phyloP scores from a whole-genome alignment of 2,329 filamentous ascomycete species.

The Sarocladium strictum region DNA sequence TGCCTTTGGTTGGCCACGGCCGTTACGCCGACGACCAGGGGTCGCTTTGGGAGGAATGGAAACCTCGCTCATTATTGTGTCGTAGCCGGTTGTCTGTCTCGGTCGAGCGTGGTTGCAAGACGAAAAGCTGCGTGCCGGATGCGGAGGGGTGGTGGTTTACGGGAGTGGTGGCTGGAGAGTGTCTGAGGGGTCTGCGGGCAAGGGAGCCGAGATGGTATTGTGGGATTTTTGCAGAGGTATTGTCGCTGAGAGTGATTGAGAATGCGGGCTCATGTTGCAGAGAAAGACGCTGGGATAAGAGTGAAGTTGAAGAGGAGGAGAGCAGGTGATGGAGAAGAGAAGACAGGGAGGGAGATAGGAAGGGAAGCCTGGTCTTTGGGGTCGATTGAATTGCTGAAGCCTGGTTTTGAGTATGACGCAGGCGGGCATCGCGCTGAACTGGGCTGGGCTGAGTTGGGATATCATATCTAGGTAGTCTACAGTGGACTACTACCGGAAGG shows the following conservation, averaged over 20 bases:
- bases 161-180: constrained; percentile 1
- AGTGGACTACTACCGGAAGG: not conserved
- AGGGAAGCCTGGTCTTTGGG: not conserved
- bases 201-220: not conserved
- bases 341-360: not conserved
- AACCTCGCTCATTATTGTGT: constrained; percentile 28
- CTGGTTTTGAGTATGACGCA: not conserved
- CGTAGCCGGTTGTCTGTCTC: not conserved
- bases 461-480: not conserved
- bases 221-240: not conserved
- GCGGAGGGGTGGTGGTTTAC: not conserved
- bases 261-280: not conserved
- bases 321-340: not conserved
- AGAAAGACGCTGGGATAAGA: not conserved
- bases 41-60: constrained; percentile 27
- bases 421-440: not conserved
- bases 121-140: not conserved
- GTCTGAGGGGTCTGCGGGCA: not conserved
- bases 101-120: not conserved
- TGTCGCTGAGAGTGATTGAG: not conserved
- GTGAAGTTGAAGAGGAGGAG: not conserved
- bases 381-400: not conserved
- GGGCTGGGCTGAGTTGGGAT: not conserved
- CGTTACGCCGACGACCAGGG: constrained; percentile 31
- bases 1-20: constrained; percentile 33